These are phyloP conservation scores for Malus hybrid DNA, from an alignment of 331 rosid species.

Conservation along the genomic window DNA sequence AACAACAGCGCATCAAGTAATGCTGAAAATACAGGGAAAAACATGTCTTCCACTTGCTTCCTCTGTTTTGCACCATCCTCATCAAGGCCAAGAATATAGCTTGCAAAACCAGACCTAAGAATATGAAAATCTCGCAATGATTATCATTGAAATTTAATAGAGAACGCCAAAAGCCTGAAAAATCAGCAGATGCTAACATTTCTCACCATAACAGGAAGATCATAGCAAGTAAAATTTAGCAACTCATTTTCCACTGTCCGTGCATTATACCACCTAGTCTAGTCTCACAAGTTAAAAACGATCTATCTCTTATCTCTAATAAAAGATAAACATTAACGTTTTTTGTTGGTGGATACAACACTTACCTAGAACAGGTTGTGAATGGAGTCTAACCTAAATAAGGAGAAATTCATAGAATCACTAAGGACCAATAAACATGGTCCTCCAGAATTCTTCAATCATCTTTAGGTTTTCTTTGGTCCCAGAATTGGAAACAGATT, in stretches of 20 bases:
- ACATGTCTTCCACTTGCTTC: slow-evolving; percentile 56
- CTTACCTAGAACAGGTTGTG: neutral
- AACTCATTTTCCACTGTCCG: neutral
- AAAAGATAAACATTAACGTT: neutral
- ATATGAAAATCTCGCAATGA: slow-evolving; percentile 16
- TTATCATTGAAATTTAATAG: neutral
- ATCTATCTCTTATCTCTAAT: neutral
- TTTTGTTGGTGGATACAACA: neutral
- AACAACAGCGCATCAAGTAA: slow-evolving; percentile 73
- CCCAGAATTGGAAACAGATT: neutral
- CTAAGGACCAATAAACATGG: neutral
- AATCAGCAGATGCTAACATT: neutral
- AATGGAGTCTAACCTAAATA: neutral
- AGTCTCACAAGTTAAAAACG: neutral
- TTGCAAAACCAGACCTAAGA: slow-evolving; percentile 81
- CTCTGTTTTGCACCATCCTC: slow-evolving; percentile 49
- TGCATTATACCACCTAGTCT: neutral
- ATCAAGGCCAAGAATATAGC: slow-evolving; percentile 77
- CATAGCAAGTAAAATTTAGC: neutral
- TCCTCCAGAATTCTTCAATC: neutral
- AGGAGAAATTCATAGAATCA: neutral
- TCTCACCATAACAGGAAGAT: neutral
- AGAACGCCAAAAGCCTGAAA: neutral
- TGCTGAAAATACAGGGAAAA: slow-evolving; percentile 71
- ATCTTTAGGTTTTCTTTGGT: neutral